These are phyloP conservation scores for Plasmodium berghei DNA, from an alignment of 169 alveolate genomes.

Conservation along the genomic window DNA sequence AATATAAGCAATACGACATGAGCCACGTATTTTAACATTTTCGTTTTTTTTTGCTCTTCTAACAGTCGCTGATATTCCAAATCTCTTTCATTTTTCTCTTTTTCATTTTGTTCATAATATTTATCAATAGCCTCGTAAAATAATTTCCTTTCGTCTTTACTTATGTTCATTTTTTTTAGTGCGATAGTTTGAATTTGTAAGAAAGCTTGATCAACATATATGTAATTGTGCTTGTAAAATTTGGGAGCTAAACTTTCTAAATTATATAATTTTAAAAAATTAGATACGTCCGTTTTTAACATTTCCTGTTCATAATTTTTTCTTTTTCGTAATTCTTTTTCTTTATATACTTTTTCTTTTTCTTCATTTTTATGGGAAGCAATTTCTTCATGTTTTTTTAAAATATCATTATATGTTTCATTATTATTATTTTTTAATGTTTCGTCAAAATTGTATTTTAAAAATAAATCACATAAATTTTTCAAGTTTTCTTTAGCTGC, in stretches of 20 bases:
- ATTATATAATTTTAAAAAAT: slow-evolving; percentile 49
- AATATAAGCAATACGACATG: slow-evolving; percentile 58
- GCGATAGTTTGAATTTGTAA: slow-evolving; percentile 27
- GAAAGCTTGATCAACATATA: slow-evolving; percentile 67
- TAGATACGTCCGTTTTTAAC: slow-evolving; percentile 76
- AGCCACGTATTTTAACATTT: slow-evolving; percentile 42
- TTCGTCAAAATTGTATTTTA: slow-evolving; percentile 62
- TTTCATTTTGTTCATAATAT: slow-evolving; percentile 31
- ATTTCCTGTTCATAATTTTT: slow-evolving; percentile 48
- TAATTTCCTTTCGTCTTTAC: slow-evolving; percentile 30
- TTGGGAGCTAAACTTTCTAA: slow-evolving; percentile 30
- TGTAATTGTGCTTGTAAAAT: slow-evolving; percentile 64
- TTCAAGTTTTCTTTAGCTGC: slow-evolving; percentile 70
- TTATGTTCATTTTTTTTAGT: slow-evolving; percentile 66
- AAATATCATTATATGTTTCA: slow-evolving; percentile 73
- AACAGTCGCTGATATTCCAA: slow-evolving; percentile 16
- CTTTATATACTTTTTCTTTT: slow-evolving; percentile 53
- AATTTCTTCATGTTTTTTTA: slow-evolving; percentile 66
- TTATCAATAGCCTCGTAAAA: slow-evolving; percentile 36
- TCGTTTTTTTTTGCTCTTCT: slow-evolving; percentile 69
- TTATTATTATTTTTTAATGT: slow-evolving; percentile 52
- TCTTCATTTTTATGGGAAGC: slow-evolving; percentile 56
- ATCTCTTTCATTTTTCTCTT: slow-evolving; percentile 24
- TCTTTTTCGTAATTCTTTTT: slow-evolving; percentile 70
- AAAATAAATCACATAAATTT: slow-evolving; percentile 47